Conservation (phyloP, 208 protist species). For the Perkinsela sp. region DNA sequence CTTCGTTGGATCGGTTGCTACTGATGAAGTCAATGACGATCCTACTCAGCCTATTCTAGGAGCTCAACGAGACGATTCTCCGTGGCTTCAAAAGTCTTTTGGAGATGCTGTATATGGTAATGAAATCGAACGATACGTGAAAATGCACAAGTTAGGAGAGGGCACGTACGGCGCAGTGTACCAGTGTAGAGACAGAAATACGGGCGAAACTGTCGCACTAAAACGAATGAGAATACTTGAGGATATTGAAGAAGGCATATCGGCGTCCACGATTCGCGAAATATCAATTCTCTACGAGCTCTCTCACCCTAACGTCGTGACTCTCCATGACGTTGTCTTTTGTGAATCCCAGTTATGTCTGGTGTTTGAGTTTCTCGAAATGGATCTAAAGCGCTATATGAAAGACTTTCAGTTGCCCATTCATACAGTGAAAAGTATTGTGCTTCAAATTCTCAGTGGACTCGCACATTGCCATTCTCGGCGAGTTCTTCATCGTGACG, state of each 20-base stretch:
- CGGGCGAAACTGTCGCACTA: conserved; percentile 46
- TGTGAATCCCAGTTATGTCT: conserved; percentile 68
- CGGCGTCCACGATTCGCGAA: conserved; percentile 59
- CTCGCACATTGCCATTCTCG: conserved; percentile 50
- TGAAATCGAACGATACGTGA: conserved; percentile 16
- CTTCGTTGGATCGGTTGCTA: too few species aligned
- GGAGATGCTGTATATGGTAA: too few species aligned
- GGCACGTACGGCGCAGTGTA: conserved; percentile 88
- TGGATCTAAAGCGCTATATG: conserved; percentile 74
- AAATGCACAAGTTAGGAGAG: conserved; percentile 65
- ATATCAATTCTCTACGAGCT: conserved; percentile 65
- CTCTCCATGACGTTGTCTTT: conserved; percentile 73
- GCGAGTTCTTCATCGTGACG: conserved; percentile 57
- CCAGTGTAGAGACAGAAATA: conserved; percentile 20
- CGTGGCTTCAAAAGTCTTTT: too few species aligned
- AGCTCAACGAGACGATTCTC: too few species aligned
- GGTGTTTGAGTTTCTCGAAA: conserved; percentile 86
- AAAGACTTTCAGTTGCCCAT: conserved; percentile 18
- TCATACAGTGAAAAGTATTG: conserved; percentile 22
- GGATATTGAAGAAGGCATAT: conserved; percentile 48
- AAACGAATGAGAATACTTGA: conserved; percentile 38
- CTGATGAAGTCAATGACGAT: too few species aligned
- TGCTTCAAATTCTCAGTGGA: conserved; percentile 38
- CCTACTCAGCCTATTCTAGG: too few species aligned
- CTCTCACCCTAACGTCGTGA: conserved; percentile 61